A percentile compares a stretch with the other conserved stretches of the same genome.
Evolutionary conservation across 1,284 basidiomycete species (phyloP).

Genomic region (Boletellus deceptivus): DNA sequence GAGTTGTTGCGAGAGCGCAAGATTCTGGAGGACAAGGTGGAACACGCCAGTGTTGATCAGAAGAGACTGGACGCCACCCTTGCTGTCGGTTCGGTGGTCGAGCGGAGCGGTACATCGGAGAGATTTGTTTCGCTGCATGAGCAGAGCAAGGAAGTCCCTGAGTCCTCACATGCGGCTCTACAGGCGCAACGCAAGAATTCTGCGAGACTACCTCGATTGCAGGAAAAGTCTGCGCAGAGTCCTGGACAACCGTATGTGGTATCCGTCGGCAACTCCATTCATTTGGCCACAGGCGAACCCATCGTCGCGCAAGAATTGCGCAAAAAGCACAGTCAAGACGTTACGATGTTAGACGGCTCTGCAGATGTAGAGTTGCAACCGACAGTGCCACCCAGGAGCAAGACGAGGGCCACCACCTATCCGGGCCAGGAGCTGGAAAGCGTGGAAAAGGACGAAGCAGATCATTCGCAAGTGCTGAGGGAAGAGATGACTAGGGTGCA

Average conservation of each 20-base stretch:
- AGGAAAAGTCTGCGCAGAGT: too few relatives aligned
- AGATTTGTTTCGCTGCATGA: neutral
- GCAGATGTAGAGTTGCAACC: neutral
- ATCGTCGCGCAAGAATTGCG: too few relatives aligned
- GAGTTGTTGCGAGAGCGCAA: slow-evolving; percentile 6
- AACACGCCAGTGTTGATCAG: neutral
- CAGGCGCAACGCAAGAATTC: neutral
- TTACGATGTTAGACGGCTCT: too few relatives aligned
- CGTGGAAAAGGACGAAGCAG: neutral
- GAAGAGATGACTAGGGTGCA: neutral
- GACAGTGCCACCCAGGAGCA: too few relatives aligned
- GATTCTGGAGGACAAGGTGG: slow-evolving; percentile 1
- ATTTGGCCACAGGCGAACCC: too few relatives aligned
- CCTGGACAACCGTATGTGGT: too few relatives aligned
- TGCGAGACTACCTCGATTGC: too few relatives aligned
- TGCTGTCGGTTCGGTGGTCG: too few relatives aligned
- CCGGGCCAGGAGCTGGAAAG: neutral
- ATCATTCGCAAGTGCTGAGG: too few relatives aligned
- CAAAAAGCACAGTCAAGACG: too few relatives aligned
- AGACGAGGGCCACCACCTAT: too few relatives aligned
- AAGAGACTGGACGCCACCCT: neutral
- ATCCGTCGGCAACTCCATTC: too few relatives aligned
- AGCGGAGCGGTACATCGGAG: neutral
- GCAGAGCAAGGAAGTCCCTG: neutral
- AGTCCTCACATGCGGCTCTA: neutral